Evolutionary conservation across 1,284 basidiomycete genomes (phyloP).

Genomic region (Coriolopsis trogii): DNA sequence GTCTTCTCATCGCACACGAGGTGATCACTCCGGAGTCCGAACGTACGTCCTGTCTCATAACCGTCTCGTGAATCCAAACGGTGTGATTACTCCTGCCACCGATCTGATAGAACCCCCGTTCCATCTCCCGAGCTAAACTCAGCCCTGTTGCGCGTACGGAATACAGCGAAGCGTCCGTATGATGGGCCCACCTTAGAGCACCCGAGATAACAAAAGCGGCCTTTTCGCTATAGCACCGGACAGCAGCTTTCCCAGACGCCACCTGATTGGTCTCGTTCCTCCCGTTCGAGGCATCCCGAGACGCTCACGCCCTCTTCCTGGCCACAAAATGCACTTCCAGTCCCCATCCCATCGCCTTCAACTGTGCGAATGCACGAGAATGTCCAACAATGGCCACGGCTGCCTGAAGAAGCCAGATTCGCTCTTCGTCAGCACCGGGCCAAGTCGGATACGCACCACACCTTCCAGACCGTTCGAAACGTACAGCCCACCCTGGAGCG

Average conservation of each 20-base stretch:
- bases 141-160: slow-evolving; percentile 9
- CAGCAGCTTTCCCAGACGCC: slow-evolving; percentile 15
- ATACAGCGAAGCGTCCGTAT: slow-evolving; percentile 19
- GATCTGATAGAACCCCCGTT: slow-evolving; percentile 25
- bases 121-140: slow-evolving; percentile 24
- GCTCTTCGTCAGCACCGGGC: slow-evolving; percentile 16
- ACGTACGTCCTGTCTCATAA: slow-evolving; percentile 12
- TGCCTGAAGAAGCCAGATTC: neutral
- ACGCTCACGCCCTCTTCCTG: neutral
- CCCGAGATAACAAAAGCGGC: slow-evolving; percentile 26
- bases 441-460: slow-evolving; percentile 8
- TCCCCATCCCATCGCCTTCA: neutral
- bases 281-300: neutral
- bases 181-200: slow-evolving; percentile 14
- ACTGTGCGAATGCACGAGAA: slow-evolving; percentile 9
- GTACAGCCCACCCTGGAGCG: no score
- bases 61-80: slow-evolving; percentile 21
- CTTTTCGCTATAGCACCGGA: slow-evolving; percentile 25
- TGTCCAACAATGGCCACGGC: slow-evolving; percentile 8
- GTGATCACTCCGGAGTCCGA: slow-evolving; percentile 29
- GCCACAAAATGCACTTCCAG: neutral
- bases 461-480: slow-evolving; percentile 19
- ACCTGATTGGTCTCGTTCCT: slow-evolving; percentile 16
- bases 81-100: slow-evolving; percentile 20
- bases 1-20: slow-evolving; percentile 29